Conservation (phyloP, 2,329 filamentous ascomycete genomes). For the Epichloe coenophiala region DNA sequence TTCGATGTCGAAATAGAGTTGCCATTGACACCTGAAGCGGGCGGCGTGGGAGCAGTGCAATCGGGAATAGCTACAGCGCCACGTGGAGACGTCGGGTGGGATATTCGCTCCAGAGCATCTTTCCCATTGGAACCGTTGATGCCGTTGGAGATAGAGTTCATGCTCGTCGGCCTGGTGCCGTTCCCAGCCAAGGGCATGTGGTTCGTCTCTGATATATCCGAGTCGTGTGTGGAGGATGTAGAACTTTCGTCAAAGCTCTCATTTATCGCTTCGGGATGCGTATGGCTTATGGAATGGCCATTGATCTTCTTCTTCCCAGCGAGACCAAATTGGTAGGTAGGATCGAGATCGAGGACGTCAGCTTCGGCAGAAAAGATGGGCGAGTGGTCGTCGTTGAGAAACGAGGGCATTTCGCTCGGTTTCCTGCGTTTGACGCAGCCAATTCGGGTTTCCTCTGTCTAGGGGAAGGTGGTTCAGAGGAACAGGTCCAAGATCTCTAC, state of each 20-base stretch:
- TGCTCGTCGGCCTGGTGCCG: conserved; percentile 22
- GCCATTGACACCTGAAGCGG: no score
- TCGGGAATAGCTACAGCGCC: no score
- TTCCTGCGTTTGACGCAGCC: conserved; percentile 3
- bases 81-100: no score
- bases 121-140: no score
- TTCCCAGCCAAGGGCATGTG: conserved; percentile 30
- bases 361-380: conserved; percentile 27
- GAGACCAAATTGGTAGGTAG: conserved; percentile 23
- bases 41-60: no score
- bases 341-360: conserved; percentile 31
- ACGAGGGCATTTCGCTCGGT: conserved; percentile 37
- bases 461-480: neutral
- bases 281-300: conserved; percentile 23
- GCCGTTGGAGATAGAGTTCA: no score
- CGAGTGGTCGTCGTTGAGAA: conserved; percentile 33
- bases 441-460: neutral
- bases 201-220: conserved; percentile 33
- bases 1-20: no score
- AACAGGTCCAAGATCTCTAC: neutral
- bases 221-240: conserved; percentile 38
- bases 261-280: conserved; percentile 32
- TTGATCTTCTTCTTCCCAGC: conserved; percentile 21
- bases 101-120: no score
- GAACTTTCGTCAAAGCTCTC: conserved; percentile 42